Percentiles rank a stretch among this genome's conserved stretches.
Evolutionary conservation across 23 red algal genomes (phyloP).

Genomic region (Gracilariopsis chorda): DNA sequence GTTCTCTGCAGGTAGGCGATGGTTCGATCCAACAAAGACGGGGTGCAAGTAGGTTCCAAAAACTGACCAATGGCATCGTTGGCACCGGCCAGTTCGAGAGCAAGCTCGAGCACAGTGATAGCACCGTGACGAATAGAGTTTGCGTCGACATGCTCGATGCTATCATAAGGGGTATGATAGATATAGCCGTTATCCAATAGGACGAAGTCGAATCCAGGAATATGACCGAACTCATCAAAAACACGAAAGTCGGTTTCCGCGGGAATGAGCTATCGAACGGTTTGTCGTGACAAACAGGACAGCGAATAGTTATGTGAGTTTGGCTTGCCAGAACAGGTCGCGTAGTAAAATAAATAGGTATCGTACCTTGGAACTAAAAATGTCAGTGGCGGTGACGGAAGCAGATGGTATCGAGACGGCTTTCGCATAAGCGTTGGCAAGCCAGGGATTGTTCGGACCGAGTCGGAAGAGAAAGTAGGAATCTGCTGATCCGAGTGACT

Average conservation of each 20-base stretch:
- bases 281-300: too few species aligned
- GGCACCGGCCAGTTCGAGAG: slow-evolving; percentile 52
- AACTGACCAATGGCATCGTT: slow-evolving; percentile 66
- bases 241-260: slow-evolving; percentile 95
- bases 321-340: too few species aligned
- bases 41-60: neutral
- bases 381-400: slow-evolving; percentile 62
- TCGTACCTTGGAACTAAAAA: slow-evolving; percentile 69
- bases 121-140: slow-evolving; percentile 69
- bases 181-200: slow-evolving; percentile 78
- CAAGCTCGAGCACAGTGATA: slow-evolving; percentile 33
- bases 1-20: neutral
- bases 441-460: slow-evolving; percentile 79
- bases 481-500: slow-evolving; percentile 80
- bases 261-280: slow-evolving; percentile 81
- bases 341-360: neutral
- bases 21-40: neutral
- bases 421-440: slow-evolving; percentile 79
- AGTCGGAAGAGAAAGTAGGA: slow-evolving; percentile 81
- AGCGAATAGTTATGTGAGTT: too few species aligned
- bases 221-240: slow-evolving; percentile 70
- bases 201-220: slow-evolving; percentile 88
- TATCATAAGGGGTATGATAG: slow-evolving; percentile 90
- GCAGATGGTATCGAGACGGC: slow-evolving; percentile 62
- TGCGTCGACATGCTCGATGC: slow-evolving; percentile 37